Base-by-base conservation (phyloP, 2,329 filamentous ascomycete species). In the Colletotrichum plurivorum region DNA sequence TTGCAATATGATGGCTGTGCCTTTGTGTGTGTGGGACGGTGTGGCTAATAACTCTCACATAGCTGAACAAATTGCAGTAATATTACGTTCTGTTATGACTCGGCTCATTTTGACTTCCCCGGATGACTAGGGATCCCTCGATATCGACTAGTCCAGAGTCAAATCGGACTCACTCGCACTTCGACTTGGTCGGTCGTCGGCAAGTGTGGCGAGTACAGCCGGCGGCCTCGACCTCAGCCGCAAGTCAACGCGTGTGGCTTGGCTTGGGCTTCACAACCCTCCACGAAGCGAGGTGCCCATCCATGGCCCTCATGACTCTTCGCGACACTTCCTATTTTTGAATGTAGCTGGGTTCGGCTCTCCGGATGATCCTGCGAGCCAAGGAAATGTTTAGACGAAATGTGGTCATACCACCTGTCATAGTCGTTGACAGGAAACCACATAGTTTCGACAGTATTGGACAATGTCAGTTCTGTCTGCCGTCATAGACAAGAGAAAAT, bases 41-140 rank as follows among this genome's bases (percentile, higher is more conserved):
- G 41, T 54, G 45, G 49, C 62, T 66, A 66, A 66, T 27, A 36
- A 36, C 31, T 36, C 31, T 10, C 31, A 22, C 48, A 54, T 48
- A 69, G 62, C 51, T 56, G 60, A 69, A 45, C 22, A 66, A 60
- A 60, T 43, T 66, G 55, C 62, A 48, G 36, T 52, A 25, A 69
- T 60, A 60, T 60, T 25, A 56, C 48, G 49, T 20, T 55, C 12
- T 18, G 13, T 45, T 60, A 65, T 49, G 31, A 22, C 61, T 57
- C 60, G 45, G 48, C n/a, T 25, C 39, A n/a, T 20, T 53, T 64
- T 48, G 46, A 53, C 27, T 58, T 64, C 20, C 41, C 20, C 10
- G 41, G 39, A 58, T 22, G 54, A 27, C 64, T 45, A 52, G 48
- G 60, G 64, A 58, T 20, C 41, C 60, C 41, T 53, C 39, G 18